Base-by-base conservation (phyloP, 176 grass and related monocot species). In the Musa schizocarpa region DNA sequence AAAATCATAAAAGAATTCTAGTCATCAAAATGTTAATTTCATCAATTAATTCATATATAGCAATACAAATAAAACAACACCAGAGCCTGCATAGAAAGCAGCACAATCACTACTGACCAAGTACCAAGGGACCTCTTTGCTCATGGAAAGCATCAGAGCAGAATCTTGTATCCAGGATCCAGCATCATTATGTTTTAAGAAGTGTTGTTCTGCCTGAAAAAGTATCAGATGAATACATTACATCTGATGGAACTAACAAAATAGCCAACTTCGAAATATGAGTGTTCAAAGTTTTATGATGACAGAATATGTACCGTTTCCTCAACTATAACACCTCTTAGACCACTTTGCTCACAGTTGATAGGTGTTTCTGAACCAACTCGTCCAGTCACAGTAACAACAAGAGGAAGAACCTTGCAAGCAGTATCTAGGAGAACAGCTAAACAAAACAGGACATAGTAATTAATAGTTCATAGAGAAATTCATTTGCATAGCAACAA, bases 91-190 rank as follows among this genome's bases (percentile, higher is more conserved):
- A 61, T 8, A n/a, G 9, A 10, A 65, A 26, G 22, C 63, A 65
- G 11, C 63, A 12, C 23, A 62, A 51, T 20, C 71, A 66, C 62
- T 22, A 81, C 79, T 80, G 93, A 99, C 95, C 95, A 99, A 84
- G 73, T 89, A 99, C 95, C 95, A 99, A 26, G 95, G 90, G 83
- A 83, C 86, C 63, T 99, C 95, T 86, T 88, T 99, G 75, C 86
- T 91, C 79, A 80, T 80, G 52, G 90, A 89, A 84, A 90, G 75
- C 84, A 99, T 87, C 78, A 93, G 71, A 2, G 90, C 88, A 67
- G 90, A 99, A 80, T 94, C 95, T 81, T 94, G 95, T 76, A 93
- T 91, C 95, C 95, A 98, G 71, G 95, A 98, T 63, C 90, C 95
- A 79, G 88, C 88, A 85, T 99, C 95, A 9, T 94, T 99, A 77